Base-by-base conservation (phyloP, 2,329 filamentous ascomycete genomes). In the Leptographium radiaticola region DNA sequence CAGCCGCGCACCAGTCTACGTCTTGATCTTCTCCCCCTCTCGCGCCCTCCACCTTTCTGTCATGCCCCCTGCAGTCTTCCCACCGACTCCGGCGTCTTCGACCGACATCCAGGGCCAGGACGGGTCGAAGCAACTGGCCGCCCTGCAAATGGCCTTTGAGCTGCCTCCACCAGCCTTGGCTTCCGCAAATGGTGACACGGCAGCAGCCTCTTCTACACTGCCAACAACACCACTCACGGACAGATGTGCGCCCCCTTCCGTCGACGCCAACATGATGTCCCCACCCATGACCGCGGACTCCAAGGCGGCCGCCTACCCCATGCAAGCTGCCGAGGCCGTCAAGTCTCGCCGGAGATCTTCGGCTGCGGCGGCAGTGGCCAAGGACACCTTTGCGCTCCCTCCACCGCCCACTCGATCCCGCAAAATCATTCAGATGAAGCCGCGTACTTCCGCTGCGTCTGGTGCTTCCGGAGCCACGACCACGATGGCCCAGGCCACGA, bases 351-450 rank as follows among this genome's bases (percentile, higher is more conserved):
- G 77, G 54, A 68, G 77, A 46, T 72, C 73, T 0, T 75, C 76
- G 20, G 20, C 34, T 2, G n/a, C 49, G 10, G 11, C 47, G 10
- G 46, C 42, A 1, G 13, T 77, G 16, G 66, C 72, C 13, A 83
- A 81, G 59, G 78, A 82, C 60, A 73, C 77, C 49, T 94, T 95
- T 66, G 79, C 86, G 11, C 78, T 98, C 16, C 93, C 93, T 20
- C 93, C 93, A 11, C 93, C 91, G 16, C 93, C 93, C 0, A 95
- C 90, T 4, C 78, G 91, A 58, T 87, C 89, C 44, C 84, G 91
- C 63, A 97, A 94, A 72, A 97, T 98, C 66, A 97, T 97, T 55
- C 91, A 97, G 70, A 95, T 97, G 90, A 95, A 95, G 69, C 91
- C 80, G 18, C 70, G 73, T 31, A 58, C 58, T 55, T 52, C 60